Conservation (phyloP, 345 rosid genomes). For the Murraya paniculata region DNA sequence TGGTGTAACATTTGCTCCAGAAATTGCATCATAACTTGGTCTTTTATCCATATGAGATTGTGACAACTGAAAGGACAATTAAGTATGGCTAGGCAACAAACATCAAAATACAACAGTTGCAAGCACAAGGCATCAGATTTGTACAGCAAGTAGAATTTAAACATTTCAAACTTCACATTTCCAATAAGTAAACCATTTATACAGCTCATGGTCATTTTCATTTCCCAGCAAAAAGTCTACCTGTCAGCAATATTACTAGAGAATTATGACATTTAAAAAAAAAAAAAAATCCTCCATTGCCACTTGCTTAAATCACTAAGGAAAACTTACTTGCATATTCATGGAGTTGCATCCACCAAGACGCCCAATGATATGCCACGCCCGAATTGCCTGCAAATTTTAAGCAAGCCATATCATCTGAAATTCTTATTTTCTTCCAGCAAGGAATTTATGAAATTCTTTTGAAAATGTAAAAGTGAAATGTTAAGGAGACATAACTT, state of each 20-base stretch:
- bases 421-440: neutral
- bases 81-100: slow-evolving; percentile 7
- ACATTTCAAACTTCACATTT: neutral
- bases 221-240: neutral
- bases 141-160: neutral
- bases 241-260: neutral
- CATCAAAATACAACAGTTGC: neutral
- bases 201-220: neutral
- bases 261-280: neutral
- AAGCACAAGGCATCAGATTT: neutral
- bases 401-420: slow-evolving; percentile 10
- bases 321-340: slow-evolving; percentile 84
- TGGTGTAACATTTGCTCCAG: slow-evolving; percentile 81
- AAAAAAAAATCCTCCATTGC: neutral
- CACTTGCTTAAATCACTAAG: neutral
- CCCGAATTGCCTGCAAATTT: slow-evolving; percentile 66
- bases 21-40: slow-evolving; percentile 73
- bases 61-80: slow-evolving; percentile 50
- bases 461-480: neutral
- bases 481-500: slow-evolving; percentile 26
- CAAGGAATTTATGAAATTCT: neutral
- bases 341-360: slow-evolving; percentile 97
- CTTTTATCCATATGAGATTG: slow-evolving; percentile 69
- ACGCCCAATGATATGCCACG: slow-evolving; percentile 94
- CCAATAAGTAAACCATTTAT: neutral